These are phyloP conservation scores for Trichosanthes cucumerina DNA, from an alignment of 306 rosid genomes.

Conservation along the genomic window DNA sequence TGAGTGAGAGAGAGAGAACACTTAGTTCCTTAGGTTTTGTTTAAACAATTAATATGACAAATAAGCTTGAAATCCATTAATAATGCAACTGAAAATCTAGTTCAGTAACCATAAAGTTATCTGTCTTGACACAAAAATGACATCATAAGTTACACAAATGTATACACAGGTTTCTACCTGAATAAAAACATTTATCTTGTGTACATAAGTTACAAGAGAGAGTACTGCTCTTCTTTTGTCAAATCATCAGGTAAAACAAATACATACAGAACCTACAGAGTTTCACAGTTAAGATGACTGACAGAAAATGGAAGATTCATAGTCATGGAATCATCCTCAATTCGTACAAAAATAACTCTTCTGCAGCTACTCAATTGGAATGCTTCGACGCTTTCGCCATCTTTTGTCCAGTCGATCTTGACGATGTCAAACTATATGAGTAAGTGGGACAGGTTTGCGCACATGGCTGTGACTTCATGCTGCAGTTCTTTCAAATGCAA, in stretches of 20 bases:
- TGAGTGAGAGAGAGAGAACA: not conserved
- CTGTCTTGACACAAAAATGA: not conserved
- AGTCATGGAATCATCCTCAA: not conserved
- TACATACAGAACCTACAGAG: not conserved
- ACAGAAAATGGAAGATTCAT: not conserved
- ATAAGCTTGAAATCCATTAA: not conserved
- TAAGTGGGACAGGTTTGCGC: not conserved
- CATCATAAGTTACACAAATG: conserved; percentile 5
- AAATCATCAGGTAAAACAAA: not conserved
- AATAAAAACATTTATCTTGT: conserved; percentile 6
- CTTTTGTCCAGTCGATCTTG: not conserved
- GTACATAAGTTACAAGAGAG: not conserved
- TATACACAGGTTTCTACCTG: not conserved
- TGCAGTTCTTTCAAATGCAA: not conserved
- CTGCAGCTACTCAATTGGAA: not conserved
- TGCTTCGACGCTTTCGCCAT: not conserved
- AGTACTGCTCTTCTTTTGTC: not conserved
- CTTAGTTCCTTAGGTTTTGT: not conserved
- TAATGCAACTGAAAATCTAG: not conserved
- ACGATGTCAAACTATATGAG: not conserved
- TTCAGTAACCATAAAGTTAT: not conserved
- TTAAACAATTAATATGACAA: not conserved
- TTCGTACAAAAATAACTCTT: not conserved
- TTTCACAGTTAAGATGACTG: not conserved
- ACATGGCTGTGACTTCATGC: not conserved